Base-by-base conservation (phyloP, 306 rosid species). In the Albizia julibrissin region DNA sequence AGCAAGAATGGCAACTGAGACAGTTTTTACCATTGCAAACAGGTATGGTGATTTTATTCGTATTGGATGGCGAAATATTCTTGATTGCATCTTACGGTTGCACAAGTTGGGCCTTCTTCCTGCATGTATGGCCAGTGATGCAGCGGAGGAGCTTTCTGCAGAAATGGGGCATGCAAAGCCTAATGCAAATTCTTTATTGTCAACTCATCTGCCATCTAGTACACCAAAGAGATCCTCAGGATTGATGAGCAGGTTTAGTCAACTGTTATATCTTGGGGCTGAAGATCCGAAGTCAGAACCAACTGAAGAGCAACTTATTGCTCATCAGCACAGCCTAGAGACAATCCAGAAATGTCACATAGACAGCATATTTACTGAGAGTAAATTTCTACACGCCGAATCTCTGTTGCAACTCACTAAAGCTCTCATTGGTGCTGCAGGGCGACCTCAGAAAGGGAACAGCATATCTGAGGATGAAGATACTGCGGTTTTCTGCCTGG, bases 61-160 rank as follows among this genome's bases (percentile, higher is more conserved):
- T 69, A 46, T 93, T 58, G 98, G 98, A 58, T 95, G 99, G 99
- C 94, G 97, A 80, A 91, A 95, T 84, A 95, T 95, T 82, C 88
- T 95, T 79, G 98, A 92, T 85, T 93, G 98, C 85, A 91, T 93
- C 85, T 74, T 95, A 83, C 89, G 89, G 70, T 85, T 95, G 76
- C 98, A 95, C 84, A 95, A 92, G 89, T 89, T 95, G 65, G 97
- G 99, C 56, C 98, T 95, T 82, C 94, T 95, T 84, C 97, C 99
- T 21, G 92, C 97, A 76, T 89, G 83, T 69, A 89, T 95, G 88
- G 98, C 93, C 75, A 89, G 91, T 81, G 96, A 93, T 79, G 94
- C 97, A 27, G 91, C 94, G 37, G 96, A 95, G 87, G 98, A 95
- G 84, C 88, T 87, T 76, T 83, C 94, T 72, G 79, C 91, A 69